Percentiles rank a stretch among this genome's conserved stretches.
phyloP scores from a whole-genome alignment of 225 moss, liverwort and hornwort species.

The Straminergon stramineum region DNA sequence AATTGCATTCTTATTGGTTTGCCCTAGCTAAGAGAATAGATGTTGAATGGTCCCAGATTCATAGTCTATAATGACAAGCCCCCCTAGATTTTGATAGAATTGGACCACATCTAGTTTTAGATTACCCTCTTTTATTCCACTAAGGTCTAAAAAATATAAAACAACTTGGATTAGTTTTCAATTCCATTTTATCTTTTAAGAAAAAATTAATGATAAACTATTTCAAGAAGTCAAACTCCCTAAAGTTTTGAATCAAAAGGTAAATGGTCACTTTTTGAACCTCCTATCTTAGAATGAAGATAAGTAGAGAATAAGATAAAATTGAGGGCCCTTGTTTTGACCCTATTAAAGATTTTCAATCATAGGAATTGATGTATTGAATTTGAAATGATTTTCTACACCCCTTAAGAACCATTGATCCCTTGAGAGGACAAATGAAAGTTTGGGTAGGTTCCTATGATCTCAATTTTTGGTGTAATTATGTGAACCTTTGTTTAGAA shows the following conservation, averaged over 20 bases:
- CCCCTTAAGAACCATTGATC: neutral
- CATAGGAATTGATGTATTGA: neutral
- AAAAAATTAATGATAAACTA: neutral
- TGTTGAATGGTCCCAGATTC: neutral
- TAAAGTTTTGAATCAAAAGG: neutral
- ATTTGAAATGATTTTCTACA: neutral
- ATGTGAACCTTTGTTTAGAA: too few relatives aligned
- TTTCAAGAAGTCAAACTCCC: neutral
- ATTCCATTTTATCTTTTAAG: neutral
- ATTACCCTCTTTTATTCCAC: rapidly evolving
- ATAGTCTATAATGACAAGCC: neutral
- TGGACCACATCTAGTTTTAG: neutral
- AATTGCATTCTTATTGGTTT: neutral
- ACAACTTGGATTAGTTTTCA: neutral
- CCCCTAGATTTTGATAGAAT: neutral
- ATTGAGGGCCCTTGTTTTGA: neutral
- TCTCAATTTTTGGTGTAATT: neutral
- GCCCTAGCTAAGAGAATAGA: neutral
- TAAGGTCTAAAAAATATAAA: neutral
- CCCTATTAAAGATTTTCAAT: rapidly evolving
- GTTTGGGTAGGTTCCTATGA: neutral
- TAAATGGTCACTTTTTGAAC: neutral
- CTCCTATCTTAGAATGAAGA: neutral
- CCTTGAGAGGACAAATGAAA: rapidly evolving
- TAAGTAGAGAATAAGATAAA: neutral